phyloP scores from a whole-genome alignment of 176 grass and related monocot genomes.

The Elaeis guineensis region DNA sequence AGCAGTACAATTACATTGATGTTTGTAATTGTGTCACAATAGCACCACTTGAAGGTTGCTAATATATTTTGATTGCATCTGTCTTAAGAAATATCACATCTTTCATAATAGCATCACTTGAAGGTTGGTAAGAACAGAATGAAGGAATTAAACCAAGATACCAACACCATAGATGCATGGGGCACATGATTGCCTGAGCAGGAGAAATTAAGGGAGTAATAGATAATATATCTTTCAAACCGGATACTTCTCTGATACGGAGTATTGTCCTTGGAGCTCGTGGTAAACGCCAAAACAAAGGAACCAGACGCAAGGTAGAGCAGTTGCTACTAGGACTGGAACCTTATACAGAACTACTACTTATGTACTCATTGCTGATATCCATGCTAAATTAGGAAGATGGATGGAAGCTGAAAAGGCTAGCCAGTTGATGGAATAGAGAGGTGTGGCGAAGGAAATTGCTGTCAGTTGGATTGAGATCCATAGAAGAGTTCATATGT shows the following conservation, averaged over 20 bases:
- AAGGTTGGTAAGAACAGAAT: background rate
- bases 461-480: slow-evolving; percentile 37
- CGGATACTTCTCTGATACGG: slow-evolving; percentile 22
- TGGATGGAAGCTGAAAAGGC: slow-evolving; percentile 20
- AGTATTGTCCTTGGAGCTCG: slow-evolving; percentile 38
- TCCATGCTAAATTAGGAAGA: slow-evolving; percentile 24
- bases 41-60: too few species aligned
- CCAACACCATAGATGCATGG: slow-evolving; percentile 27
- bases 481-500: slow-evolving; percentile 12
- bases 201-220: slow-evolving; percentile 25
- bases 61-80: too few species aligned
- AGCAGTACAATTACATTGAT: too few species aligned
- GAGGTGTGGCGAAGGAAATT: slow-evolving; percentile 15
- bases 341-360: slow-evolving; percentile 21
- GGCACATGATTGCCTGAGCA: slow-evolving; percentile 10
- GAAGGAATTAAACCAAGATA: slow-evolving; percentile 11
- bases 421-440: slow-evolving; percentile 22
- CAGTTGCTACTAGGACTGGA: slow-evolving; percentile 27
- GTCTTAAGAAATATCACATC: too few species aligned
- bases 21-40: too few species aligned
- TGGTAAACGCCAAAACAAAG: slow-evolving; percentile 32
- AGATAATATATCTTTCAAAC: slow-evolving; percentile 25
- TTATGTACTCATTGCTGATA: slow-evolving; percentile 31
- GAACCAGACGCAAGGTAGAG: slow-evolving; percentile 15
- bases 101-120: too few species aligned